Conservation (phyloP, 2,329 filamentous ascomycete genomes). For the Phaeosphaeriaceae sp. region DNA sequence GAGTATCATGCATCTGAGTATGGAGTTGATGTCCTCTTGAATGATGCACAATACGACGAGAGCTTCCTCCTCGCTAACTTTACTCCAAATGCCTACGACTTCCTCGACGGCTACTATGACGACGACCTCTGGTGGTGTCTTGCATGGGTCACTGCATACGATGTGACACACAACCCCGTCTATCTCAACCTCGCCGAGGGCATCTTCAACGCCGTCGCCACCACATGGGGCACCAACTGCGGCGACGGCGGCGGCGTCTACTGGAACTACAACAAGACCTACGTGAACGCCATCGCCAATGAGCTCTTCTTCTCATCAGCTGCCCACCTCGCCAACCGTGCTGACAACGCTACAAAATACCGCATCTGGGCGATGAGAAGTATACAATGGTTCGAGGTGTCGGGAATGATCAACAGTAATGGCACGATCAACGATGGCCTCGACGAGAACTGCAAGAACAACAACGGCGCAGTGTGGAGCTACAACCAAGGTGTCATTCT, state of each 20-base stretch:
- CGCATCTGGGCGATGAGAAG: conserved; percentile 56
- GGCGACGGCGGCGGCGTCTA: conserved; percentile 59
- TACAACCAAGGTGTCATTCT: conserved; percentile 72
- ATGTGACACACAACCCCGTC: conserved; percentile 54
- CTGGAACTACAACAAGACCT: conserved; percentile 56
- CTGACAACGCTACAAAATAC: conserved; percentile 50
- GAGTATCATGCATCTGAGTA: conserved; percentile 13
- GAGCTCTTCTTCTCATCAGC: conserved; percentile 65
- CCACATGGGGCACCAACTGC: conserved; percentile 49
- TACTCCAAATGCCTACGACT: conserved; percentile 33
- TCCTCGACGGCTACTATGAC: conserved; percentile 59
- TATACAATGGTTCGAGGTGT: conserved; percentile 60
- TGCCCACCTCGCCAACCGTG: conserved; percentile 63
- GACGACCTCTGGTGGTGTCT: conserved; percentile 62
- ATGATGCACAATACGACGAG: conserved; percentile 6
- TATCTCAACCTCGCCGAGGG: conserved; percentile 58
- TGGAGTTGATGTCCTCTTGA: conserved; percentile 10
- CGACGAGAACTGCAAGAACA: conserved; percentile 59
- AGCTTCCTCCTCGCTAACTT: conserved; percentile 10
- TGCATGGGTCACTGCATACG: conserved; percentile 64
- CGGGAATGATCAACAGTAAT: conserved; percentile 57
- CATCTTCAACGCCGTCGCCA: conserved; percentile 59
- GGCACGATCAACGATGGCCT: conserved; percentile 65
- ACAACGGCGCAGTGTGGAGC: conserved; percentile 56
- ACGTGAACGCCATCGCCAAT: conserved; percentile 64